Evolutionary conservation across 2,329 filamentous ascomycete genomes (phyloP), one percentile per base, ranked within the genome.

Genomic region (Trichophyton rubrum): DNA sequence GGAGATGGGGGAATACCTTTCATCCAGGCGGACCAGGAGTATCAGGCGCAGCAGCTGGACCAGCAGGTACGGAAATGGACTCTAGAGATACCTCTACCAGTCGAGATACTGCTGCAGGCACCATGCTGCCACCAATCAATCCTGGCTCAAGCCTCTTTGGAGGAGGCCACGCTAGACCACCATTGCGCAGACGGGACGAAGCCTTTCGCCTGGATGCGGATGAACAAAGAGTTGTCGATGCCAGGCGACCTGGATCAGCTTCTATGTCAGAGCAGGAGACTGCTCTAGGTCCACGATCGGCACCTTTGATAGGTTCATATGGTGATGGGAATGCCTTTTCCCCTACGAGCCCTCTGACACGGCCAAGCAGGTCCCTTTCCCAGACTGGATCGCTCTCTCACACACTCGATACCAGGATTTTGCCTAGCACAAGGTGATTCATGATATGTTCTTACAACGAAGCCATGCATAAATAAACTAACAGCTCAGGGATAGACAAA

Each of bases 1-100:
- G 83, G 83, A 75, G 80, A 70, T 84, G 81, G 78, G 82, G 79
- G 64, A 85, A 86, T 71, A 53, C 49, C 22, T 53, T 53, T 76
- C 76, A 58, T 75, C 75, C 53, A 76, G 33, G 30, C 30, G 5
- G 15, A 33, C 11, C 58, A 41, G 43, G 15, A 30, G 17, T 17
- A 20, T 51, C 41, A 51, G 27, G 15, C 41, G 41, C 41, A 45
- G 27, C 47, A 30, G 3, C 41, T 15, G 38, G 38, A 24, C 15
- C 33, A 33, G 17, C 17, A 27, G 15, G 22, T 35, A 30, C 33
- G 33, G 17, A 40, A 11, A 15, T 22, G 27, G n/a, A 30, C 45
- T 77, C 55, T 13, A 38, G n/a, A 13, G 49, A 53, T 24, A 30
- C 45, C 17, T 49, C 45, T 17, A n/a, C n/a, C 43, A 30, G 6